Evolutionary conservation across 139 green algal species (phyloP).

Genomic region (Microglena sp.): DNA sequence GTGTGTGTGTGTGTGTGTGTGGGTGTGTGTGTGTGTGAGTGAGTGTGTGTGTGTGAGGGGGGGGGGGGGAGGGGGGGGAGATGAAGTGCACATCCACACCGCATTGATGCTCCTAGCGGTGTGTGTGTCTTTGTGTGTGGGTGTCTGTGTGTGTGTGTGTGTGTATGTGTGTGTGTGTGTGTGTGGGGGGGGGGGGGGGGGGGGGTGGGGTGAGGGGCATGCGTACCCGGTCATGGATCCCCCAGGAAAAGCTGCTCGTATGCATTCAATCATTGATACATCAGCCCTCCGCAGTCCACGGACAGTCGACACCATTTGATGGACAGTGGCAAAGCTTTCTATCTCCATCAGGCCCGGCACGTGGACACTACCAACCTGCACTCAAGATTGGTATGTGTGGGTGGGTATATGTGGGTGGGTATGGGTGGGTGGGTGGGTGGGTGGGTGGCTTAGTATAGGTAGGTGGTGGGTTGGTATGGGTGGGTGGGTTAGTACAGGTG

Average conservation of each 20-base stretch:
- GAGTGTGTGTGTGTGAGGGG: not conserved
- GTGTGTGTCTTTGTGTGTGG: constrained; percentile 1
- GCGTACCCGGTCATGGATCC: constrained; percentile 87
- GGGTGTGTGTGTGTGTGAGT: not conserved
- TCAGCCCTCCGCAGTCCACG: constrained; percentile 39
- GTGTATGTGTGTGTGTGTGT: not conserved
- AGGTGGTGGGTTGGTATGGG: no score
- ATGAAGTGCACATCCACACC: not conserved
- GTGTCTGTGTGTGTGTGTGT: not conserved
- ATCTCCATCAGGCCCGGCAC: constrained; percentile 87
- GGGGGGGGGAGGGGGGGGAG: not conserved
- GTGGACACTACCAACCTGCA: constrained; percentile 66
- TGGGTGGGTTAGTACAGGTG: no score
- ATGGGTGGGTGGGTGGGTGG: no score
- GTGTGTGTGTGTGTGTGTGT: constrained; percentile 1
- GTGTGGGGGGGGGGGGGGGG: not conserved
- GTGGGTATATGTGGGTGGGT: no score
- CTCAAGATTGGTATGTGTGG: no score
- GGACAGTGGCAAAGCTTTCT: constrained; percentile 90
- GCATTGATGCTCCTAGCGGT: no score
- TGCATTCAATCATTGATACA: constrained; percentile 42
- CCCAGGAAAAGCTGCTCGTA: constrained; percentile 81
- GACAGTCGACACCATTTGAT: constrained; percentile 91
- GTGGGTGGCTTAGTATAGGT: no score
- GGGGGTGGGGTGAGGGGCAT: not conserved